These are phyloP conservation scores for Penicillium sumatraense DNA, from an alignment of 2,329 filamentous ascomycete species.

Conservation along the genomic window DNA sequence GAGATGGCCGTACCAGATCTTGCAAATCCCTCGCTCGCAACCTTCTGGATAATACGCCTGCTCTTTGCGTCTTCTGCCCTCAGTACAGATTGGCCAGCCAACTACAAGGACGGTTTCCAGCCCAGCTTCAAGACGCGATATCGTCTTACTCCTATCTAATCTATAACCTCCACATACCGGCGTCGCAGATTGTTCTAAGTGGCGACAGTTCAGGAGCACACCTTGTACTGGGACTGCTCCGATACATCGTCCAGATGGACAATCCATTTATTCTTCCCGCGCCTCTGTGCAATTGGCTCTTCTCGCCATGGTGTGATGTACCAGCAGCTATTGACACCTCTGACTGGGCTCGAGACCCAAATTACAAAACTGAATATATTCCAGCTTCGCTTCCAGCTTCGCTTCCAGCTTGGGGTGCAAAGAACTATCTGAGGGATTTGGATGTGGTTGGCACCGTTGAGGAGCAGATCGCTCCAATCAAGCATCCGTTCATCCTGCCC, in stretches of 20 bases:
- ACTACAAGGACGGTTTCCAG: conserved; percentile 26
- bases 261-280: conserved; percentile 14
- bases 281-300: conserved; percentile 21
- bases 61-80: conserved; percentile 16
- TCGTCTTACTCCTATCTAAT: conserved; percentile 27
- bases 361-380: conserved; percentile 22
- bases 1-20: conserved; percentile 19
- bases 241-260: conserved; percentile 21
- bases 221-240: conserved; percentile 26
- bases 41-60: conserved; percentile 16
- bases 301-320: conserved; percentile 23
- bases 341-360: conserved; percentile 13
- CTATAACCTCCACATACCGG: conserved; percentile 21
- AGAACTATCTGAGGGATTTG: conserved; percentile 13
- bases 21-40: conserved; percentile 18
- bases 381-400: conserved; percentile 14
- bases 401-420: conserved; percentile 20
- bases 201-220: conserved; percentile 30
- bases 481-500: conserved; percentile 24
- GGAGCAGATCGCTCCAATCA: conserved; percentile 18
- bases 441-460: conserved; percentile 14
- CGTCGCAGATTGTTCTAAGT: conserved; percentile 26
- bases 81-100: conserved; percentile 28
- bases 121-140: conserved; percentile 30
- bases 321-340: conserved; percentile 8